Evolutionary conservation across 805 yeast genomes (phyloP), one percentile per base, ranked within the genome.

Genomic region (Kluyveromyces aestuarii): DNA sequence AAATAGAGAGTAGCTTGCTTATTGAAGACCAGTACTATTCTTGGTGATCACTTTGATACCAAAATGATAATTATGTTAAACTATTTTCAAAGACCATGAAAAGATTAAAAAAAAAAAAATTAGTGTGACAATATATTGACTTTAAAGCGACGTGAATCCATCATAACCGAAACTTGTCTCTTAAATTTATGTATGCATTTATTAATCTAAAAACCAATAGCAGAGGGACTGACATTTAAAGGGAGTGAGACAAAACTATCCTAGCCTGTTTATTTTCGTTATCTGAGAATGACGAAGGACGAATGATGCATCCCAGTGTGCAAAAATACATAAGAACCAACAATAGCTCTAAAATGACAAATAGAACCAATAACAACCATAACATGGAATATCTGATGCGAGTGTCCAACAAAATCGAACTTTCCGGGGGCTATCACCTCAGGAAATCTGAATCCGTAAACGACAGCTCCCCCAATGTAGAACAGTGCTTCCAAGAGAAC

Each of bases 301-400:
- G 63, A 58, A 16, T 53, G 54, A 44, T 59, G 51, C 33, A 56
- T 41, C 27, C 63, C 66, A 11, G 63, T 50, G 52, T 66, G 68
- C 53, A 64, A 55, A 41, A 64, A 54, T 27, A 53, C 67, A 59
- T 84, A 84, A 17, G 88, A 75, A 8, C 75, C 76, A 11, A 78
- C 63, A 27, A 88, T 72, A 0, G 85, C 95, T 52, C 64, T 72
- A 66, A 84, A 80, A 66, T 89, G 96, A 52, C 82, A 83, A 48
- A 70, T 70, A 0, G 95, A 86, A 16, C 93, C 95, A 6, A 80
- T 52, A 0, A 87, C 89, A 10, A 87, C 95, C 59, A 84, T 66
- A 6, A 84, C 67, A 60, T 87, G 96, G 64, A 88, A 87, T 5
- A 87, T 75, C 61, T 88, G 96, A 62, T 88, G 96, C 8, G 93